Base-by-base conservation (phyloP, 2,329 filamentous ascomycete genomes). In the Beauveria brongniartii region DNA sequence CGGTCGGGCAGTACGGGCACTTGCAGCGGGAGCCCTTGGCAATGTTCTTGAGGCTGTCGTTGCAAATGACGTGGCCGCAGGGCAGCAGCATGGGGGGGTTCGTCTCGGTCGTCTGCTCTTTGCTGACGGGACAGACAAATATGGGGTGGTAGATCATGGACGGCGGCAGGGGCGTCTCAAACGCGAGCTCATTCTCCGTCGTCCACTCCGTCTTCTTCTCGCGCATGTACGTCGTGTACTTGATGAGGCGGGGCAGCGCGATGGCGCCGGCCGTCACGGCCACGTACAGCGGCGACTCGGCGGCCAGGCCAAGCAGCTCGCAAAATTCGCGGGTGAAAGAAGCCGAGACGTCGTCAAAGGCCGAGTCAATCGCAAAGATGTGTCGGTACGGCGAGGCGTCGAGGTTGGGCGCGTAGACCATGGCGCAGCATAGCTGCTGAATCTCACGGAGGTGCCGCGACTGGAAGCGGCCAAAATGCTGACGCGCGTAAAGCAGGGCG, bases 61-160 rank as follows among this genome's bases (percentile, higher is more conserved):
- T 83, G 20, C 92, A 92, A 63, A 99, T 87, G 57, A 97, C 93
- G 75, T 99, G 94, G 6, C 94, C 93, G 70, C 94, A 99, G 0
- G 91, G 90, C 70, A 99, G 86, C 84, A 97, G 94, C 89, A 97
- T 95, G 2, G 94, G 92, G 12, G 94, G 94, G 72, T 99, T 99
- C 26, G 82, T 77, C 69, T 96, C 92, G 0, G 93, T 99, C 0
- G 90, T 92, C 74, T 99, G 94, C 71, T 97, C 94, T 73, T 97
- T 97, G 68, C 89, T 92, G 5, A 99, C 94, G 0, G 94, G 94
- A 70, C 94, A 99, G 47, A 99, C 94, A 71, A 99, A 99, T 70
- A 99, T 97, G 61, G 90, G 90, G 73, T 99, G 94, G 78, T 96
- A 99, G 54, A 87, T 78, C 82, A 85, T 85, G 65, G 78, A 81